phyloP scores from a whole-genome alignment of 2,329 filamentous ascomycete species.

The Rutstroemia sp. region DNA sequence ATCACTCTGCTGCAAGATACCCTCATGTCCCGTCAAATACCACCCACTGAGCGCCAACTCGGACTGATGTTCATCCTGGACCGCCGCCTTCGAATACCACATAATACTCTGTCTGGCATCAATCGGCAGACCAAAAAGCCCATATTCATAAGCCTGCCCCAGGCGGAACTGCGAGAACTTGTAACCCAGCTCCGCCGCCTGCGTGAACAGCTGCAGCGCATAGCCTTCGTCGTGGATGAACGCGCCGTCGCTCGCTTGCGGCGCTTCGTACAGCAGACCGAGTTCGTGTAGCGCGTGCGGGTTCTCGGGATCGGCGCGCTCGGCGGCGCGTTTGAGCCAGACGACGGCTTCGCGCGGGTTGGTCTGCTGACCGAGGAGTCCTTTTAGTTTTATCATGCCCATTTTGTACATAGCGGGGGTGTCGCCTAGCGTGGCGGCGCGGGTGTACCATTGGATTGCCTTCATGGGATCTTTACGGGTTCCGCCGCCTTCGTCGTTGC shows the following conservation, averaged over 20 bases:
- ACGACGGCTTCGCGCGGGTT: constrained; percentile 81
- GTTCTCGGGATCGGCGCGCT: constrained; percentile 80
- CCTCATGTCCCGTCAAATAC: constrained; percentile 89
- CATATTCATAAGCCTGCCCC: constrained; percentile 85
- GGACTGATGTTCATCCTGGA: constrained; percentile 89
- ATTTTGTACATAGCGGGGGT: constrained; percentile 97
- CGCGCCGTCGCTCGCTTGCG: constrained; percentile 49
- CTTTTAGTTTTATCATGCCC: constrained; percentile 92
- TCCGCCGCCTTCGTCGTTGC: constrained; percentile 87
- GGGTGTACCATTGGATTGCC: constrained; percentile 97
- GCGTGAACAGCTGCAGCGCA: constrained; percentile 71
- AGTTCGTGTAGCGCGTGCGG: constrained; percentile 93
- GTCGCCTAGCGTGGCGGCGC: constrained; percentile 83
- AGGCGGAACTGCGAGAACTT: constrained; percentile 91
- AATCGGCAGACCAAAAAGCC: constrained; percentile 71
- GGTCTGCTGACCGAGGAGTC: constrained; percentile 76
- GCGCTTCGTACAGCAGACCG: constrained; percentile 53
- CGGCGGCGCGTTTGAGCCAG: constrained; percentile 90
- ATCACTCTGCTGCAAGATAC: constrained; percentile 83
- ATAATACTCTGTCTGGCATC: constrained; percentile 80
- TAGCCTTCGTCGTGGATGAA: constrained; percentile 78
- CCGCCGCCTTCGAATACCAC: constrained; percentile 88
- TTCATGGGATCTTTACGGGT: constrained; percentile 87
- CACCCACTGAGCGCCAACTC: constrained; percentile 82
- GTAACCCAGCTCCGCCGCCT: constrained; percentile 84